A percentile compares a stretch with the other conserved stretches of the same genome.
Evolutionary conservation across 139 green algal genomes (phyloP).

Genomic region (Picochlorum sp.): DNA sequence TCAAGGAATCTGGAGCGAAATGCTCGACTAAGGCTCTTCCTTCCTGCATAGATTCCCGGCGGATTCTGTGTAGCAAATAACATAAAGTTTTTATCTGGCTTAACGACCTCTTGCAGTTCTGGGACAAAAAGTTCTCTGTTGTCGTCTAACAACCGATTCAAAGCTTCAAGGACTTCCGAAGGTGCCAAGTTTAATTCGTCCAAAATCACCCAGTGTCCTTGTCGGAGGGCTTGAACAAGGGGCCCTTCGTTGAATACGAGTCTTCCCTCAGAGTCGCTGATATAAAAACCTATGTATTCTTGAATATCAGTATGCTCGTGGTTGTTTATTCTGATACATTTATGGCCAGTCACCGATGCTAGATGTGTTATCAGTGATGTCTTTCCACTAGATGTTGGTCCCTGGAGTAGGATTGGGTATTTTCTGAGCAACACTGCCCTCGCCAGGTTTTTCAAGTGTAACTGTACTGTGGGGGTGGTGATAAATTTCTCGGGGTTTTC

Average conservation of each 20-base stretch:
- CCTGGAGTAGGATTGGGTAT: slow-evolving; percentile 86
- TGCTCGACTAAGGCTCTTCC: slow-evolving; percentile 75
- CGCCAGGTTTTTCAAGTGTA: slow-evolving; percentile 82
- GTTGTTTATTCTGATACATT: slow-evolving; percentile 98
- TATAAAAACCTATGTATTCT: slow-evolving; percentile 95
- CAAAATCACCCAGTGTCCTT: slow-evolving; percentile 93
- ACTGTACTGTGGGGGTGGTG: slow-evolving; percentile 64
- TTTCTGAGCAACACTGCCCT: slow-evolving; percentile 74
- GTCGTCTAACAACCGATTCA: slow-evolving; percentile 98
- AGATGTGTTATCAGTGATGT: slow-evolving; percentile 93
- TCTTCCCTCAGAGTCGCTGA: slow-evolving; percentile 55
- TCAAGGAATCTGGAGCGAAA: slow-evolving; percentile 94
- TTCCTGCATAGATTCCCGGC: slow-evolving; percentile 67
- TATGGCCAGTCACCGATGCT: slow-evolving; percentile 82
- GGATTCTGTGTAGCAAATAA: slow-evolving; percentile 99
- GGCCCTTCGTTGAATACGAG: slow-evolving; percentile 86
- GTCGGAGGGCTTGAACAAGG: slow-evolving; percentile 82
- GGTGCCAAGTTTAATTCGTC: slow-evolving; percentile 98
- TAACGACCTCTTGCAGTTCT: slow-evolving; percentile 87
- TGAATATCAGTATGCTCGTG: slow-evolving; percentile 97
- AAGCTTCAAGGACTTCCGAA: slow-evolving; percentile 88
- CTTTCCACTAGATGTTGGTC: slow-evolving; percentile 94
- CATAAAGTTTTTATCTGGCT: slow-evolving; percentile 96
- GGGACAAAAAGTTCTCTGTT: slow-evolving; percentile 97
- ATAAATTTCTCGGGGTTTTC: slow-evolving; percentile 70